Evolutionary conservation across 768 basidiomycete genomes (phyloP).

Genomic region (Lactifluus hygrophoroides): DNA sequence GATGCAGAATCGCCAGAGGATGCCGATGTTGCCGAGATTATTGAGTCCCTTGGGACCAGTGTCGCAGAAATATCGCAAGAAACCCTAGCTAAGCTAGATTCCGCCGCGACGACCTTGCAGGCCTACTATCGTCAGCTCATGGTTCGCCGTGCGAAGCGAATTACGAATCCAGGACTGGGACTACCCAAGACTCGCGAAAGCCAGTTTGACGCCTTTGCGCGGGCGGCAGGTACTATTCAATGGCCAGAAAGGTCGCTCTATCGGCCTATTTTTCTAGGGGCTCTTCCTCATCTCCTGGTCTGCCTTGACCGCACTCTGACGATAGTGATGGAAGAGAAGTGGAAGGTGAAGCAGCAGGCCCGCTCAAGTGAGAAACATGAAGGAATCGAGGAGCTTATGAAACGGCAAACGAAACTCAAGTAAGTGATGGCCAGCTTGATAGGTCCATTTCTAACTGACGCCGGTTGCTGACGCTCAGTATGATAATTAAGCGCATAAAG

Average conservation of each 20-base stretch:
- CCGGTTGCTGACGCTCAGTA: not conserved
- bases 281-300: conserved; percentile 16
- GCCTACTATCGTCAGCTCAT: conserved; percentile 2
- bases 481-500: not conserved
- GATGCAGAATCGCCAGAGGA: not conserved
- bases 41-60: conserved; percentile 6
- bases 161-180: conserved; percentile 7
- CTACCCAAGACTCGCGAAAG: conserved; percentile 2
- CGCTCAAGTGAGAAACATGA: conserved; percentile 1
- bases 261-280: conserved; percentile 16
- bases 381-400: conserved; percentile 13
- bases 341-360: conserved; percentile 4
- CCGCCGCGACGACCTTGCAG: conserved; percentile 9
- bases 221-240: not conserved
- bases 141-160: not conserved
- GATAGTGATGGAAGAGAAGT: conserved; percentile 4
- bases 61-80: not conserved
- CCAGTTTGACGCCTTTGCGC: conserved; percentile 5
- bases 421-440: not conserved
- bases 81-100: not conserved
- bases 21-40: not conserved
- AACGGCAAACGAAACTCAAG: conserved; percentile 5
- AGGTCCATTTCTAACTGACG: not conserved
- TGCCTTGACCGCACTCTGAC: conserved; percentile 6
- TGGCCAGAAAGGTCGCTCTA: conserved; percentile 12